A percentile compares a stretch with the other conserved stretches of the same genome.
These are phyloP conservation scores for Phoma sp. DNA, from an alignment of 2,329 filamentous ascomycete genomes.

Conservation along the genomic window DNA sequence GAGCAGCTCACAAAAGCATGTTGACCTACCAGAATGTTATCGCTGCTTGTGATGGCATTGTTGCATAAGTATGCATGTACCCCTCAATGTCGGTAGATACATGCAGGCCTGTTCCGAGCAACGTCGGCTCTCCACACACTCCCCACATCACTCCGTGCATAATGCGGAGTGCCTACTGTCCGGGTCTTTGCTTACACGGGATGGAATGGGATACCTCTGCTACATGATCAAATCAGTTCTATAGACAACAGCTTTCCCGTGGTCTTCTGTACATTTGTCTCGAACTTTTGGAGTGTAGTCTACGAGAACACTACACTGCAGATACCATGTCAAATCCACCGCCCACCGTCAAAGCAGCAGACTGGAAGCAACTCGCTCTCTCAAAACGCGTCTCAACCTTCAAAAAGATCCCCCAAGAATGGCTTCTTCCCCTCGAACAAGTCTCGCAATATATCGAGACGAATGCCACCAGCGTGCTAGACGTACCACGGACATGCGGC, in stretches of 20 bases:
- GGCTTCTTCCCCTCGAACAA: conserved; percentile 37
- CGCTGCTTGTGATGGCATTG: not conserved
- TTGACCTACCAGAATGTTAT: not conserved
- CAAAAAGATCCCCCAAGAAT: conserved; percentile 41
- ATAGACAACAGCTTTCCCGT: not conserved
- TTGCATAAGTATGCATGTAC: not conserved
- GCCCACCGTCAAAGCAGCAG: conserved; percentile 8
- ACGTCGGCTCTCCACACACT: conserved; percentile 13
- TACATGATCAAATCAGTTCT: not conserved
- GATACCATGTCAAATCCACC: not conserved
- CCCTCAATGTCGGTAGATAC: conserved; percentile 5
- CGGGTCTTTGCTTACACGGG: not conserved
- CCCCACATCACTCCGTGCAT: conserved; percentile 8
- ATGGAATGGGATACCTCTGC: not conserved
- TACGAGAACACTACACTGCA: no score
- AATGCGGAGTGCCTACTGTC: not conserved
- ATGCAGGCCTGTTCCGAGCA: conserved; percentile 1
- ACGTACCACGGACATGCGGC: conserved; percentile 39
- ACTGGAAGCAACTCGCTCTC: conserved; percentile 41
- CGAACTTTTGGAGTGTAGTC: no score
- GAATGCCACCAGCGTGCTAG: conserved; percentile 35
- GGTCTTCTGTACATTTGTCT: not conserved
- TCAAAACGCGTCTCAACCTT: conserved; percentile 37
- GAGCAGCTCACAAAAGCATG: not conserved
- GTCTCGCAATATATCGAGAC: conserved; percentile 26